phyloP scores from a whole-genome alignment of 2,329 filamentous ascomycete genomes.

The Cryphonectria parasitica region DNA sequence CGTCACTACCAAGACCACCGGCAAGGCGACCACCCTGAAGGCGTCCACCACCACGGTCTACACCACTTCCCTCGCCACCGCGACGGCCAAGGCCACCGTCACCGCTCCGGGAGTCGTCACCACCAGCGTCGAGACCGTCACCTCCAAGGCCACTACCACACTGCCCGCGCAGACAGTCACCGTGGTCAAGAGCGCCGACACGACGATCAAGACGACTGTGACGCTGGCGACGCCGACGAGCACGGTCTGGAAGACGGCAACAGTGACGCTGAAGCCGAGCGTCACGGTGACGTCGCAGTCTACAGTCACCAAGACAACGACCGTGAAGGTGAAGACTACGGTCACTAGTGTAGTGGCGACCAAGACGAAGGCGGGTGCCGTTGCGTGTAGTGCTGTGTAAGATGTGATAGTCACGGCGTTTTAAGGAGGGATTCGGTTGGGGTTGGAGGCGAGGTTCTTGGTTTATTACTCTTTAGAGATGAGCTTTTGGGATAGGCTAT shows the following conservation, averaged over 20 bases:
- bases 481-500: background rate
- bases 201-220: constrained; percentile 16
- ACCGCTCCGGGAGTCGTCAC: constrained; percentile 8
- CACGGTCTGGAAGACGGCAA: constrained; percentile 12
- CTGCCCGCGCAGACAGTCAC: constrained; percentile 14
- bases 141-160: constrained; percentile 1
- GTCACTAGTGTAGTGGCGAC: constrained; percentile 3
- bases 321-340: background rate
- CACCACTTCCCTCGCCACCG: constrained; percentile 17
- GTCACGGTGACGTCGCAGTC: background rate
- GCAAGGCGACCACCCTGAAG: constrained; percentile 34
- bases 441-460: background rate
- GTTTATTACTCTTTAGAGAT: background rate
- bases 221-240: constrained; percentile 8
- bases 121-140: background rate
- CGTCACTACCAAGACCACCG: constrained; percentile 25
- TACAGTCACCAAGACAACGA: constrained; percentile 7
- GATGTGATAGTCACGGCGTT: background rate
- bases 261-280: background rate
- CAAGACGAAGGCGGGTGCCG: background rate
- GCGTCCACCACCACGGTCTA: constrained; percentile 29
- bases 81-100: constrained; percentile 16
- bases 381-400: background rate
- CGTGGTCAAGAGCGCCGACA: constrained; percentile 9
- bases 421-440: background rate